Conservation (phyloP, 768 basidiomycete genomes). For the Neoboletus subvelutipes region DNA sequence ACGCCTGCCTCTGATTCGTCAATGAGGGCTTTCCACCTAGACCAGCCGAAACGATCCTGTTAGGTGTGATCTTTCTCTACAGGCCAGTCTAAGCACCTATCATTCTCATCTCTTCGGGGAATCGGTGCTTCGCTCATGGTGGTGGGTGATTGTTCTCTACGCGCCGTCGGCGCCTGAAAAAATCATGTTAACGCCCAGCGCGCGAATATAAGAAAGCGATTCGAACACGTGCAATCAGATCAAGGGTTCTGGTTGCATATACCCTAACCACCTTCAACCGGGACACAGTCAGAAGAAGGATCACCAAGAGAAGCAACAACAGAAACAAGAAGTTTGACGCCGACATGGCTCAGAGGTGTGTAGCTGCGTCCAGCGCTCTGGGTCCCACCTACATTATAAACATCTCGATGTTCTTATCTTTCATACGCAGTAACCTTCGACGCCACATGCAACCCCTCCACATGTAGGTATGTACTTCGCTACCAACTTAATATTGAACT, state of each 20-base stretch:
- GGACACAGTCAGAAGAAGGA: background rate
- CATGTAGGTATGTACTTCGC: background rate
- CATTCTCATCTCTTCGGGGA: slow-evolving; percentile 1
- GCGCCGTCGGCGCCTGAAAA: slow-evolving; percentile 6
- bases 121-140: slow-evolving; percentile 6
- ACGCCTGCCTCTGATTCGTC: slow-evolving; percentile 10
- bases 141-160: slow-evolving; percentile 1
- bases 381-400: slow-evolving; percentile 14
- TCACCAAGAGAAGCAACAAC: slow-evolving; percentile 13
- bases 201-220: background rate
- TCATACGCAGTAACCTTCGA: background rate
- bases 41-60: background rate
- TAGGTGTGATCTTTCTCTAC: background rate
- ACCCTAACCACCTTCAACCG: background rate
- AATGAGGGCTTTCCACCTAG: slow-evolving; percentile 19
- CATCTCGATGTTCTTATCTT: background rate
- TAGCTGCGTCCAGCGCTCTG: background rate
- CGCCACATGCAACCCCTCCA: background rate
- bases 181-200: slow-evolving; percentile 8
- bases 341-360: slow-evolving; percentile 12
- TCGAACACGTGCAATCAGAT: slow-evolving; percentile 18
- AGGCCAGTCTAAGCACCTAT: slow-evolving; percentile 16
- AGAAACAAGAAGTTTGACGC: slow-evolving; percentile 15
- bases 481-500: background rate
- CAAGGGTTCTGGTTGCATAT: background rate